Evolutionary conservation across 1,284 basidiomycete species (phyloP).

Genomic region (Austroboletus olivaceoglutinosus): DNA sequence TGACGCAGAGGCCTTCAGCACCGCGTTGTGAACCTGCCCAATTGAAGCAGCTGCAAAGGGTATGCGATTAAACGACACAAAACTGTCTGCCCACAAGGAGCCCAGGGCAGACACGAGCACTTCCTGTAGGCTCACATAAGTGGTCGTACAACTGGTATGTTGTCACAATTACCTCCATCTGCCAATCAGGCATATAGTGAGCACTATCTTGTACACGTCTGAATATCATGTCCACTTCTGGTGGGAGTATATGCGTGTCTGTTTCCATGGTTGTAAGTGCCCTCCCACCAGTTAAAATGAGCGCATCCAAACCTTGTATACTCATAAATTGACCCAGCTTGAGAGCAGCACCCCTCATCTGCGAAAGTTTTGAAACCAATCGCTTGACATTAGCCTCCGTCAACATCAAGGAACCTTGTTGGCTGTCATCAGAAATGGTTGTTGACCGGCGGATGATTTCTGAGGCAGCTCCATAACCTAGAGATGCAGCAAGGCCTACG

Average conservation of each 20-base stretch:
- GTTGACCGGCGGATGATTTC: conserved; percentile 52
- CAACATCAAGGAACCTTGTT: conserved; percentile 66
- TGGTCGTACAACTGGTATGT: not conserved
- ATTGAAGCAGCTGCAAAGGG: conserved; percentile 98
- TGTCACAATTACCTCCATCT: conserved; percentile 74
- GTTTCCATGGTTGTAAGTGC: conserved; percentile 1
- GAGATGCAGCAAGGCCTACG: conserved; percentile 67
- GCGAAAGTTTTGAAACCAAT: conserved; percentile 87
- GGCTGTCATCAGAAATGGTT: conserved; percentile 33
- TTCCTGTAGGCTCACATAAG: conserved; percentile 47
- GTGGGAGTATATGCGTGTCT: conserved; percentile 88
- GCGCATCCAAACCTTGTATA: conserved; percentile 73
- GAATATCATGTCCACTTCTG: conserved; percentile 87
- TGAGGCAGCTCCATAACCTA: conserved; percentile 70
- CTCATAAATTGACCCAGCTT: conserved; percentile 98
- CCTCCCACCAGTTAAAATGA: not conserved
- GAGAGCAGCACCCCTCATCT: conserved; percentile 95
- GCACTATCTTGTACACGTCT: conserved; percentile 92
- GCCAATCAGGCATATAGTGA: conserved; percentile 98
- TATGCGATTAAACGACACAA: conserved; percentile 76
- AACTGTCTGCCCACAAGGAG: conserved; percentile 69
- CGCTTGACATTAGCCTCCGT: conserved; percentile 88
- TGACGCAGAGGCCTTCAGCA: conserved; percentile 50
- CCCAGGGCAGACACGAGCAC: conserved; percentile 80
- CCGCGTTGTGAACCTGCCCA: conserved; percentile 90